Conservation (phyloP, 257 asterid genomes). For the Solanum chilense region DNA sequence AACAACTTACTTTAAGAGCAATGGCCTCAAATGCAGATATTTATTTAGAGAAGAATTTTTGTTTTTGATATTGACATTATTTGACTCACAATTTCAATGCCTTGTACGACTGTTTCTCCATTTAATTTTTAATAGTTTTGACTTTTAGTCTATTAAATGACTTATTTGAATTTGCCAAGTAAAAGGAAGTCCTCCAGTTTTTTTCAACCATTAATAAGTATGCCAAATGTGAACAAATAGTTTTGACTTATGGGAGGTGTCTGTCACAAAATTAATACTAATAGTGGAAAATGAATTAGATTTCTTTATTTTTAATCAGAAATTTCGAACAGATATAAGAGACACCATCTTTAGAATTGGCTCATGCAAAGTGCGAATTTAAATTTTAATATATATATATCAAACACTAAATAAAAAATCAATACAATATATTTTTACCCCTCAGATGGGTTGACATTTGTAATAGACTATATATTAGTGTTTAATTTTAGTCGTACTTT, state of each 20-base stretch:
- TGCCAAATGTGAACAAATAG: not conserved
- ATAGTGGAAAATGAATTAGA: not conserved
- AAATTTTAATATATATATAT: not conserved
- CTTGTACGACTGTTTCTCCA: not conserved
- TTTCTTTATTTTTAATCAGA: not conserved
- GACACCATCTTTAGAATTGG: accelerated
- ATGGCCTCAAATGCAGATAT: not conserved
- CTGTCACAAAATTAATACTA: not conserved
- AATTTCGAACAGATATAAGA: no score
- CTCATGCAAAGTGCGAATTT: accelerated
- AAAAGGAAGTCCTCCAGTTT: not conserved
- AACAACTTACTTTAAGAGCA: not conserved
- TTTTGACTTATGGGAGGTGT: slow-evolving; percentile 5
- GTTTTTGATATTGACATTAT: not conserved
- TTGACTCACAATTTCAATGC: not conserved
- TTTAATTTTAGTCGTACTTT: not conserved
- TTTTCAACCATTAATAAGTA: not conserved
- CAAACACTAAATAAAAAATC: accelerated
- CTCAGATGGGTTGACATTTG: not conserved
- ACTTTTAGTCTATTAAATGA: not conserved
- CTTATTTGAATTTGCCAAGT: not conserved
- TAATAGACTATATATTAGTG: not conserved
- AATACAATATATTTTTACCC: no score
- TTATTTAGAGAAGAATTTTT: not conserved
- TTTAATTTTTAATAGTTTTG: not conserved